Base-by-base conservation (phyloP, 139 green algal genomes). In the Chlamydomonas sphaeroides region DNA sequence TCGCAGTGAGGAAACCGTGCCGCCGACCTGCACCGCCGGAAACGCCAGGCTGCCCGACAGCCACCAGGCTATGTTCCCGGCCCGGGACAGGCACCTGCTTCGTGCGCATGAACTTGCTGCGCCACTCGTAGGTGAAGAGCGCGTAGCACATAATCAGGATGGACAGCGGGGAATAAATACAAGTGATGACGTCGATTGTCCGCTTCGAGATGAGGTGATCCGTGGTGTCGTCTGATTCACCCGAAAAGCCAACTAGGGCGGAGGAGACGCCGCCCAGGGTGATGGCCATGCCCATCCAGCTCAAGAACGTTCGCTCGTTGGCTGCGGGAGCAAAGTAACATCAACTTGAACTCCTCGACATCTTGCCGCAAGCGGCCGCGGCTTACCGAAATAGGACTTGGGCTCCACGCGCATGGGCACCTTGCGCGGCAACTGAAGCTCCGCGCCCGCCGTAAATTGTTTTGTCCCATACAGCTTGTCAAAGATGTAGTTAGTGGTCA, bases 351-450 rank as follows among this genome's bases (percentile, higher is more conserved):
- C n/a, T 7, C 65, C 45, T 70, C 32, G 68, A 26, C 42, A n/a
- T n/a, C n/a, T n/a, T n/a, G n/a, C n/a, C n/a, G n/a, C n/a, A n/a
- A n/a, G n/a, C n/a, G n/a, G n/a, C n/a, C n/a, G n/a, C 49, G 1
- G 33, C 87, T 68, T 70, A 98, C 94, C 94, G 85, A 98, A 98
- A 68, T 94, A 98, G 10, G 91, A 96, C 76, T 98, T 98, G 23
- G 95, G 95, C 85, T 98, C 95, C 30, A 98, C 95, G 0, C 95
- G 86, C 84, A 98, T 90, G 5, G 95, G 95, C 32, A 96, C 89
- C 74, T 94, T 94, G 26, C 94, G 87, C 1, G 94, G 93, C 32
- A 95, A 78, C 85, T 98, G 94, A 38, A 93, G 88, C 10, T 86
- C 41, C 5, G 93, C 93, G 1, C 93, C 93, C 35, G 77, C 62